Evolutionary conservation across 306 rosid genomes (phyloP).

Genomic region (Medicago lupulina): DNA sequence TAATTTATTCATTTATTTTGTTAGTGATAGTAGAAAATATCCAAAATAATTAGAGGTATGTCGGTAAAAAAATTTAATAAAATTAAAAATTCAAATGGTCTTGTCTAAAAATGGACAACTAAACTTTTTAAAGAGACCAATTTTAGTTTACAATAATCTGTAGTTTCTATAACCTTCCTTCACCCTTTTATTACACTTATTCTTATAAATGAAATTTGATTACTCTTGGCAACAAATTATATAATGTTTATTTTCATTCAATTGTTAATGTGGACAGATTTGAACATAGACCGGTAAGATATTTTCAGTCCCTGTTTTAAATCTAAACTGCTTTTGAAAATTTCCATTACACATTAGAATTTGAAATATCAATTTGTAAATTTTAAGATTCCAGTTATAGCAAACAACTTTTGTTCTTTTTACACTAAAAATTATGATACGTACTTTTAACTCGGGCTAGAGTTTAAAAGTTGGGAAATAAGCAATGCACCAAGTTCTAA

Average conservation of each 20-base stretch:
- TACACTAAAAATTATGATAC: neutral
- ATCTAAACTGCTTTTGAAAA: neutral
- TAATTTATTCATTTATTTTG: no score
- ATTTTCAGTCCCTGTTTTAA: neutral
- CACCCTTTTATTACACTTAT: neutral
- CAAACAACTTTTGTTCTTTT: neutral
- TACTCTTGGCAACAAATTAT: neutral
- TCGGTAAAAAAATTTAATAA: no score
- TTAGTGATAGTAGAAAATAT: no score
- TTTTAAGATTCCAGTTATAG: conserved; percentile 3
- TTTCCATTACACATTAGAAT: neutral
- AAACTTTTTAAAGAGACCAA: no score
- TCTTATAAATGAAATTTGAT: neutral
- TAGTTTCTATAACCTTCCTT: no score
- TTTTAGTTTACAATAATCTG: no score
- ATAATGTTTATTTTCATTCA: no score
- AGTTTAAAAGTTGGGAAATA: conserved; percentile 35
- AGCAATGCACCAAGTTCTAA: conserved; percentile 21
- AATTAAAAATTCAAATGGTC: no score
- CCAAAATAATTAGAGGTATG: no score
- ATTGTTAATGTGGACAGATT: neutral
- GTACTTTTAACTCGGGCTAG: conserved; percentile 32
- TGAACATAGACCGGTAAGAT: neutral
- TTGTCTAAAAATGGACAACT: no score
- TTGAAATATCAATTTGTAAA: neutral